These are phyloP conservation scores for Aureobasidium sp. DNA, from an alignment of 2,329 filamentous ascomycete genomes.

Conservation along the genomic window DNA sequence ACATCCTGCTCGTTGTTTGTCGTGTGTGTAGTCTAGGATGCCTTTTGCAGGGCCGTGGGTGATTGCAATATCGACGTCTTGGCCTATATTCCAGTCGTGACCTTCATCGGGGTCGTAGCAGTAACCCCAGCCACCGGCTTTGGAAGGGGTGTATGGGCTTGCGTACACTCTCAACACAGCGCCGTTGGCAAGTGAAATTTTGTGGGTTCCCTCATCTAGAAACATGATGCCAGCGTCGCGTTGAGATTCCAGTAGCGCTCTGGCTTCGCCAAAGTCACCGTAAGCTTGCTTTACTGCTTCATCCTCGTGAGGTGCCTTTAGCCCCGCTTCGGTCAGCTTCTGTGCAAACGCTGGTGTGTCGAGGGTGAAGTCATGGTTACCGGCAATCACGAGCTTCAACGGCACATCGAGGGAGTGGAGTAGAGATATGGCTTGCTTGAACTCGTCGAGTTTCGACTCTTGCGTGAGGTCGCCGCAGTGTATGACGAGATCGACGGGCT, in stretches of 20 bases:
- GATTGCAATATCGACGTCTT: conserved; percentile 30
- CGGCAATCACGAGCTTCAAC: conserved; percentile 29
- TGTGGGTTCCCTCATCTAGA: conserved; percentile 43
- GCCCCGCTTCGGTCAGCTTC: neutral
- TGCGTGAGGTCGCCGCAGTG: conserved; percentile 33
- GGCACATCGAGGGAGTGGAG: conserved; percentile 23
- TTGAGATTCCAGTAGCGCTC: conserved; percentile 21
- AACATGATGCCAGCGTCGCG: conserved; percentile 32
- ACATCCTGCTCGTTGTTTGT: conserved; percentile 32
- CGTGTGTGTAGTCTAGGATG: conserved; percentile 21
- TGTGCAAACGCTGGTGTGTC: neutral
- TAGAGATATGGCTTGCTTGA: conserved; percentile 21
- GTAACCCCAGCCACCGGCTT: conserved; percentile 47
- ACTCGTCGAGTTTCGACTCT: conserved; percentile 23
- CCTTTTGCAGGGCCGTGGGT: conserved; percentile 31
- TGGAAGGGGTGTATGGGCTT: conserved; percentile 43
- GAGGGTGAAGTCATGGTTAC: conserved; percentile 29
- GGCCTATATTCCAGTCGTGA: conserved; percentile 27
- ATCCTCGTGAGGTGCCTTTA: neutral
- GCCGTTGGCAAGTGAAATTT: conserved; percentile 40
- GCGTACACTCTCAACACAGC: conserved; percentile 44
- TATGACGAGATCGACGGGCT: conserved; percentile 27
- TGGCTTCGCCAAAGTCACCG: neutral
- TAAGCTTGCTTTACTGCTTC: neutral
- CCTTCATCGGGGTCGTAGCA: conserved; percentile 24